Conservation (phyloP, 108 stramenopile species). For the Epipyxis sp. region DNA sequence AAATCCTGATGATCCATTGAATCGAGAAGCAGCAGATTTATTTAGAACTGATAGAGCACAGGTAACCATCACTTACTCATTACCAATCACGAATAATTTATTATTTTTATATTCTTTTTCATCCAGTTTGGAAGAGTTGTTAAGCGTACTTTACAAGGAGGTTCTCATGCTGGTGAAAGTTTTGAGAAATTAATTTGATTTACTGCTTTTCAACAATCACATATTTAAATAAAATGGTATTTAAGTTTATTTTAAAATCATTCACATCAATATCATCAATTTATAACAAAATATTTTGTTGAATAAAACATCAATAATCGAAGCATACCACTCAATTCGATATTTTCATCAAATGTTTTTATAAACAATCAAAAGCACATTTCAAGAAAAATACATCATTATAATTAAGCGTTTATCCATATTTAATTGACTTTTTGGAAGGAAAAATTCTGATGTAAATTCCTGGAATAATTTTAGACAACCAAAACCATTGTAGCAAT, state of each 20-base stretch:
- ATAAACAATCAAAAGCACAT: too few species aligned
- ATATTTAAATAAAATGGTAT: too few species aligned
- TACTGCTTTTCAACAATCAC: too few species aligned
- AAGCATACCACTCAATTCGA: too few species aligned
- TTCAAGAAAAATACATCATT: too few species aligned
- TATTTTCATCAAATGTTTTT: too few species aligned
- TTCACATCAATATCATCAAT: not conserved
- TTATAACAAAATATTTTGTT: too few species aligned
- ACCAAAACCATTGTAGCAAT: conserved; percentile 17
- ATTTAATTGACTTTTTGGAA: conserved; percentile 9
- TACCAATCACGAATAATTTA: too few species aligned
- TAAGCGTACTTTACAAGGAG: conserved; percentile 18
- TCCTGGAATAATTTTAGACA: not conserved
- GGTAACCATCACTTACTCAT: not conserved
- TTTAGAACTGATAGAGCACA: conserved; percentile 75
- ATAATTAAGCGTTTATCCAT: too few species aligned
- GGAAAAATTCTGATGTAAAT: not conserved
- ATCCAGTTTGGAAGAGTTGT: conserved; percentile 21
- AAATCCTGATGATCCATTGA: conserved; percentile 97
- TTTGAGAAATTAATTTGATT: conserved; percentile 11
- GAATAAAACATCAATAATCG: too few species aligned
- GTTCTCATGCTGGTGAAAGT: conserved; percentile 13
- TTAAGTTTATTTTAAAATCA: not conserved
- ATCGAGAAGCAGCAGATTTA: conserved; percentile 94
- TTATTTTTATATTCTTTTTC: not conserved